phyloP scores from a whole-genome alignment of 495 filamentous ascomycete species.

The Aspergillus cavernicola region DNA sequence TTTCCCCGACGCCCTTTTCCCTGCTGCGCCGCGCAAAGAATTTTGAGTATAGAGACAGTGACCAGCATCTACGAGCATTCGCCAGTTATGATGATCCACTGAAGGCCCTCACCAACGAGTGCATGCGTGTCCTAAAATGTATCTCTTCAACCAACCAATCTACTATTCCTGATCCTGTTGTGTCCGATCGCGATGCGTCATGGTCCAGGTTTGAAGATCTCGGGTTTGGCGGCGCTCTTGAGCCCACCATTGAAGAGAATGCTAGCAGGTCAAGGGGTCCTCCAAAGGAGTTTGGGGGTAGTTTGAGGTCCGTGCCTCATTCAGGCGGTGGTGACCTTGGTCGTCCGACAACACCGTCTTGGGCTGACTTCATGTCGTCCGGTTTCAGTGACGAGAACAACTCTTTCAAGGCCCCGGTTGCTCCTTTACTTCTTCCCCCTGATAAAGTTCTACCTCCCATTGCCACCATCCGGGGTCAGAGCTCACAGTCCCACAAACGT shows the following conservation, averaged over 20 bases:
- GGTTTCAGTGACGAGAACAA: constrained; percentile 83
- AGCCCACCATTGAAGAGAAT: constrained; percentile 63
- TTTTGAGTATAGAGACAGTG: constrained; percentile 90
- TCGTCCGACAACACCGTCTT: constrained; percentile 91
- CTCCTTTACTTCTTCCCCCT: constrained; percentile 73
- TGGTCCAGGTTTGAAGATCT: constrained; percentile 98
- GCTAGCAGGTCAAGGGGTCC: constrained; percentile 34
- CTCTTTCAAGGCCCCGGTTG: constrained; percentile 42
- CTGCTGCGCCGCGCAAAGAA: constrained; percentile 87
- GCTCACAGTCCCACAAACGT: constrained; percentile 82
- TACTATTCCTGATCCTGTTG: constrained; percentile 60
- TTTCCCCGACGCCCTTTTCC: constrained; percentile 92
- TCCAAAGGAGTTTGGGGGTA: constrained; percentile 20
- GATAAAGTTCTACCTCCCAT: constrained; percentile 91
- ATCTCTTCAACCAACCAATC: constrained; percentile 90
- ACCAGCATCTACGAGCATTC: constrained; percentile 75
- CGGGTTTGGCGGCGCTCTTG: constrained; percentile 78
- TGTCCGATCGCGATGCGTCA: constrained; percentile 74
- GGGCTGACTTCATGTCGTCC: constrained; percentile 94
- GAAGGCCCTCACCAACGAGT: constrained; percentile 86
- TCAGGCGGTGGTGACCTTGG: constrained; percentile 61
- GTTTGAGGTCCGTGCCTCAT: constrained; percentile 57
- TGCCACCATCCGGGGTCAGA: constrained; percentile 62
- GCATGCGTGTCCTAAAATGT: constrained; percentile 79
- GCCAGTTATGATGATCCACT: constrained; percentile 87